Evolutionary conservation across 2,329 filamentous ascomycete genomes (phyloP), one percentile per base, ranked within the genome.

Genomic region (Pleoardoris graminearum): DNA sequence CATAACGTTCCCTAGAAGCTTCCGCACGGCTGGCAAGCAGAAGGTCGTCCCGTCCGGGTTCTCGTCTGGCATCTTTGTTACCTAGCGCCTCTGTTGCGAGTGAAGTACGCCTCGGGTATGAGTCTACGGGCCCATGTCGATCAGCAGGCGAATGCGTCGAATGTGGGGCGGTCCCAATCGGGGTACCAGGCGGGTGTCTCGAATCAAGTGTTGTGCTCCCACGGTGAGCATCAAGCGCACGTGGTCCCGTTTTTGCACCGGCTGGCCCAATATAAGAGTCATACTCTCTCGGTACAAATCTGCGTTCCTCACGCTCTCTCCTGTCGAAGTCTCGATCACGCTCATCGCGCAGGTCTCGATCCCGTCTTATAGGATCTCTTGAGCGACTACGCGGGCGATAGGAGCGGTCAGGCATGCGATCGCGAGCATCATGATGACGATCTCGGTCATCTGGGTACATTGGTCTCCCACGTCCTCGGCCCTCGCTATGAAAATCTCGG

Each of bases 311-410:
- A 21, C 72, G 69, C 10, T 75, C 69, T 39, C 73, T 65, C 21
- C 71, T 63, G 27, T 75, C 72, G 25, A 71, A 75, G 48, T 70
- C 76, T 58, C 63, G 73, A 55, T 68, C 44, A n/a, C 44, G 44
- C 16, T 47, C 72, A 39, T 75, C 72, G 36, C 72, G 63, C 17
- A 61, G 42, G 42, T 80, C 77, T 53, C 77, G 78, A 37, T 87
- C 87, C 51, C 76, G 72, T 27, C 76, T 67, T 51, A 69, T 45
- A 12, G 85, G 83, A 64, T 86, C 84, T 63, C 86, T 83, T 57
- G 86, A 88, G 57, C 86, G 81, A 62, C 84, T 86, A 63, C 87
- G 79, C 16, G 81, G 82, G 49, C 79, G 75, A 60, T 88, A 88
- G 11, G 83, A 80, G 54, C 68, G 65, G 48, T 71, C 67, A 21